Evolutionary conservation across 1,284 basidiomycete genomes (phyloP), one percentile per base, ranked within the genome.

Genomic region (Tilletia caries): DNA sequence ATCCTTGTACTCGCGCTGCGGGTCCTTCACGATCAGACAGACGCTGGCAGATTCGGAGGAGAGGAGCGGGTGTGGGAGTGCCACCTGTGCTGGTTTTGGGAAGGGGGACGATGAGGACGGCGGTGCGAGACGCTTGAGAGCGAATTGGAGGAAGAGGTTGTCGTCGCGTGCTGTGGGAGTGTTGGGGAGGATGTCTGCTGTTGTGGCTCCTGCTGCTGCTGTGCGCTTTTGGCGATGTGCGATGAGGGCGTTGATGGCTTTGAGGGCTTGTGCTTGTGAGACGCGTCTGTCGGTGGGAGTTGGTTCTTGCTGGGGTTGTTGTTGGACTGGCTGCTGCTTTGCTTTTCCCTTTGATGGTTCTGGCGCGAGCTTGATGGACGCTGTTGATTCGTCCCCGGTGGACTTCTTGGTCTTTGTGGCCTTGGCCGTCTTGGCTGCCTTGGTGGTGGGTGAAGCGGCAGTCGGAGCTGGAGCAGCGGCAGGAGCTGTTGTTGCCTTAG

Each of bases 1-100:
- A 83, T 96, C 92, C 85, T 98, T 98, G 87, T 96, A 98, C 82
- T 93, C 88, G 68, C 95, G 86, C 82, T 98, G 95, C 8, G 96
- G 95, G 84, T 96, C 93, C 85, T 98, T 98, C 67, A 91, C 91
- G 83, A 98, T 90, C 67, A 98, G 87, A 83, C 95, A 98, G 65
- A 98, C 87, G 18, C 90, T 85, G 3, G 89, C 89, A 12, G 88
- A 88, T 68, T 90, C 89, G 18, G 90, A 93, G 85, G 91, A 93
- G 80, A 62, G 58, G 71, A 92, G 86, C 1, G 95, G 90, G 83
- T 95, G 88, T 50, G 88, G 89, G 64, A 97, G 87, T 32, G 91
- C 89, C 65, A 71, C 32, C 50, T 33, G 37, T 48, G 32, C n/a
- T 29, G 58, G 58, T 18, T 62, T 62, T 33, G 58, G 27, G 29